A percentile compares a stretch with the other conserved stretches of the same genome.
These are phyloP conservation scores for Favolaschia claudopus DNA, from an alignment of 768 basidiomycete species.

Conservation along the genomic window DNA sequence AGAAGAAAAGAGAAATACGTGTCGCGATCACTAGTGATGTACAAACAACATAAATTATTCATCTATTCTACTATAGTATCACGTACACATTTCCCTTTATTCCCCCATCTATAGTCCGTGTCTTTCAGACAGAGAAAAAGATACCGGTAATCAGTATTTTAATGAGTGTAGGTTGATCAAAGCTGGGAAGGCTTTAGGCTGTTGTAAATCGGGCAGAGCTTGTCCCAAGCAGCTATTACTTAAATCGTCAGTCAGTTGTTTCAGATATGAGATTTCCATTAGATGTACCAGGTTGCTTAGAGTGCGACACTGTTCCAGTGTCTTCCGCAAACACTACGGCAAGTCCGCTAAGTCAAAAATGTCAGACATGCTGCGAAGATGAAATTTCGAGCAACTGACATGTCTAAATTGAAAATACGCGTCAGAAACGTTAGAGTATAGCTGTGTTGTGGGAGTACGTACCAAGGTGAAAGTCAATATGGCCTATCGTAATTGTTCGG, in stretches of 20 bases:
- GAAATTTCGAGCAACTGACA: too few species aligned
- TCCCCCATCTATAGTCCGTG: too few species aligned
- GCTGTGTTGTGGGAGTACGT: slow-evolving; percentile 28
- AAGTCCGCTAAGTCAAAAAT: slow-evolving; percentile 45
- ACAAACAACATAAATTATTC: too few species aligned
- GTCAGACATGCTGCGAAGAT: too few species aligned
- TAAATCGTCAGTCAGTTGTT: neutral
- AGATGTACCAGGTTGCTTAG: slow-evolving; percentile 31
- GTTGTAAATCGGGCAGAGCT: slow-evolving; percentile 41
- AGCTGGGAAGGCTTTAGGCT: slow-evolving; percentile 6
- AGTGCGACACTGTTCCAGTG: slow-evolving; percentile 25
- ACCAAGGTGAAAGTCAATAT: slow-evolving; percentile 50
- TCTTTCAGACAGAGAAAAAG: too few species aligned
- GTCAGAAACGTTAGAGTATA: neutral
- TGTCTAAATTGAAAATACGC: too few species aligned
- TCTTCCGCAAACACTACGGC: slow-evolving; percentile 49
- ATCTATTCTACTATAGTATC: too few species aligned
- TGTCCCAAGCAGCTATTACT: slow-evolving; percentile 32
- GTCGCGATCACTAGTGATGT: too few species aligned
- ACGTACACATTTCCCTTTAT: too few species aligned
- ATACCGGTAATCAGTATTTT: too few species aligned
- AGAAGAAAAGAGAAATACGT: too few species aligned
- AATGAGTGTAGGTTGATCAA: neutral
- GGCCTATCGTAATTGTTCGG: slow-evolving; percentile 28
- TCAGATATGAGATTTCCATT: neutral